Conservation (phyloP, 83 land plant genomes). For the Larix sibirica region DNA sequence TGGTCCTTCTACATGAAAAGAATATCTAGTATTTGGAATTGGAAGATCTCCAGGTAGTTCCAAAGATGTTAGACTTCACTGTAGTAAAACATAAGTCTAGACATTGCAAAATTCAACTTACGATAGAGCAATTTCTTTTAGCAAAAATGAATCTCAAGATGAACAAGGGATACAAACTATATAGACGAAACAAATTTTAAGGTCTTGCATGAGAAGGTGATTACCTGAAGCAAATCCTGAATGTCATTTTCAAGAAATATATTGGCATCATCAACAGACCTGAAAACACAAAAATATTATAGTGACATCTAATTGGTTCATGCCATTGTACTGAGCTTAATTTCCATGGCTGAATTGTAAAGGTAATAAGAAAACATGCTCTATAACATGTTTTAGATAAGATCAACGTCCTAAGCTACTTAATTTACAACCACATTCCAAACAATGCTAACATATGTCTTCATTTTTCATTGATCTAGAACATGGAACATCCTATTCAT, state of each 20-base stretch:
- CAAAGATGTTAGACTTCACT: slow-evolving; percentile 76
- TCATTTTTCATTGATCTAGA: too few species aligned
- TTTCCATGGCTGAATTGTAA: too few species aligned
- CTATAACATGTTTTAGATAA: too few species aligned
- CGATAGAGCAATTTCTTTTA: too few species aligned
- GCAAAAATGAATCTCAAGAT: neutral
- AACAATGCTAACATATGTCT: too few species aligned
- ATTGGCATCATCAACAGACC: slow-evolving; percentile 94
- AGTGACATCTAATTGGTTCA: neutral
- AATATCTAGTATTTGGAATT: slow-evolving; percentile 38
- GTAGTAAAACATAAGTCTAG: too few species aligned
- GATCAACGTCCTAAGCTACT: too few species aligned
- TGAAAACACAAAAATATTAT: slow-evolving; percentile 29
- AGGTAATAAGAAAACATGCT: too few species aligned
- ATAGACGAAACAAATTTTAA: neutral
- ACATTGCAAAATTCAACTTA: neutral
- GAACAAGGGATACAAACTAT: neutral
- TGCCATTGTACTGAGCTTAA: too few species aligned
- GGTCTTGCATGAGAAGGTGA: neutral
- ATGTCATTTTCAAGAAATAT: slow-evolving; percentile 92
- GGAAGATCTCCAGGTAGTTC: slow-evolving; percentile 74
- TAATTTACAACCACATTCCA: too few species aligned
- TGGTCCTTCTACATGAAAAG: slow-evolving; percentile 21
- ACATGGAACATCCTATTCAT: too few species aligned
- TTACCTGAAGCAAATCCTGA: slow-evolving; percentile 93